phyloP scores from a whole-genome alignment of 1,284 basidiomycete species.

The Naganishia sp. region DNA sequence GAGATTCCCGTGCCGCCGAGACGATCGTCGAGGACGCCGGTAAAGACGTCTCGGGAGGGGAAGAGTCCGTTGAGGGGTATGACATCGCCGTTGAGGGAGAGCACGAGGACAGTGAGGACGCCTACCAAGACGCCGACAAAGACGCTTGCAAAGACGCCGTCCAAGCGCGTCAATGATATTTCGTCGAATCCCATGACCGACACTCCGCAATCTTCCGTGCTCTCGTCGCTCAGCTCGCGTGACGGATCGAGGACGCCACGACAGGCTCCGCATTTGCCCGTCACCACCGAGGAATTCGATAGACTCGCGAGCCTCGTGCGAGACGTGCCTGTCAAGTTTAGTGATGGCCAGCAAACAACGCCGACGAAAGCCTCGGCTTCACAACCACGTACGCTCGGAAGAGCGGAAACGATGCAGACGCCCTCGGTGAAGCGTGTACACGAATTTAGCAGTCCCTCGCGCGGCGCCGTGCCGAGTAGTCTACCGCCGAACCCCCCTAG shows the following conservation, averaged over 20 bases:
- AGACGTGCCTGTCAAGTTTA: conserved; percentile 10
- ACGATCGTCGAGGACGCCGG: not conserved
- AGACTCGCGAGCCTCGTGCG: not conserved
- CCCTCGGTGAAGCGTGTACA: not conserved
- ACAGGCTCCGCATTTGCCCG: not conserved
- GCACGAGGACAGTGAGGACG: not conserved
- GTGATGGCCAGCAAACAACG: conserved; percentile 5
- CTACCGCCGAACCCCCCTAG: not conserved
- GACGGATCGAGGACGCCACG: not conserved
- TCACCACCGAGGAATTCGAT: conserved; percentile 2
- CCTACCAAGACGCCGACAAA: not conserved
- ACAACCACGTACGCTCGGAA: not conserved
- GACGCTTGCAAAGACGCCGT: not conserved
- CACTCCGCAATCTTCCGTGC: conserved; percentile 4
- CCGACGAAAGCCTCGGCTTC: conserved; percentile 1
- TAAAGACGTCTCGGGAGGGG: too few species aligned
- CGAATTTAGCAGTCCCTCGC: not conserved
- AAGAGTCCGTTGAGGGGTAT: too few species aligned
- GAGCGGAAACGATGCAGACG: not conserved
- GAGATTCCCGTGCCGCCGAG: not conserved
- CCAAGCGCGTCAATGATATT: not conserved
- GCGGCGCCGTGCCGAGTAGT: conserved; percentile 10
- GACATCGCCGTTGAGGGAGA: not conserved
- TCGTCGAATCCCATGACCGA: too few species aligned
- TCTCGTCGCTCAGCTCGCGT: not conserved